Base-by-base conservation (phyloP, 257 asterid genomes). In the Solanum etuberosum region DNA sequence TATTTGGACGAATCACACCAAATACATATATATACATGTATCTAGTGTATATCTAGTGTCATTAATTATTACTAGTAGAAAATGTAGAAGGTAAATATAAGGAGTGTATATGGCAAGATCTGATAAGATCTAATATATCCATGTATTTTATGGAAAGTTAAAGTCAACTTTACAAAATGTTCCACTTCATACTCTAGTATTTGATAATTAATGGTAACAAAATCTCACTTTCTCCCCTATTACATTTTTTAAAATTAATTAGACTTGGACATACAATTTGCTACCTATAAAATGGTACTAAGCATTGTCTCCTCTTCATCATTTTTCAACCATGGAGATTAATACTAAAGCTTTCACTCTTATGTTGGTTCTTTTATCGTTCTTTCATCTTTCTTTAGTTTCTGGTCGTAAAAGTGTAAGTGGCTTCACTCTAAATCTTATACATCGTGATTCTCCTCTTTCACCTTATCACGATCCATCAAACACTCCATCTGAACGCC, bases 341-440 rank as follows among this genome's bases (percentile, higher is more conserved):
- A 61, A 10, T 61, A 9, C 70, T 61, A 61, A 61, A 61, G 12
- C 16, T 61, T 61, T 61, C 31, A 63, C 16, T 63, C 18, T 63
- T 63, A n/a, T 61, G 68, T 27, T 14, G 1, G 18, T 10, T 6
- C 20, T 74, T 38, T 86, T 63, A 12, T 46, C 38, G 3, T 85
- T 86, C 16, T 80, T 43, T 25, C 37, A 74, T 21, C 86, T 87
- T 89, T 85, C 65, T 43, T 23, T 74, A 13, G n/a, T 51, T 31
- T 85, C 48, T 83, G 77, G 80, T 37, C 13, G 21, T 18, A 78
- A 27, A 43, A 1, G 6, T 42, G n/a, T 2, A 27, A 89, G 86
- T 38, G 95, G 95, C 73, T 88, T 94, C 89, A 92, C 97, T 7
- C 25, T 89, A 8, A 90, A 91, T 83, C 83, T 95, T 5, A 86